Evolutionary conservation across 331 rosid species (phyloP).

Genomic region (Malus hybrid): DNA sequence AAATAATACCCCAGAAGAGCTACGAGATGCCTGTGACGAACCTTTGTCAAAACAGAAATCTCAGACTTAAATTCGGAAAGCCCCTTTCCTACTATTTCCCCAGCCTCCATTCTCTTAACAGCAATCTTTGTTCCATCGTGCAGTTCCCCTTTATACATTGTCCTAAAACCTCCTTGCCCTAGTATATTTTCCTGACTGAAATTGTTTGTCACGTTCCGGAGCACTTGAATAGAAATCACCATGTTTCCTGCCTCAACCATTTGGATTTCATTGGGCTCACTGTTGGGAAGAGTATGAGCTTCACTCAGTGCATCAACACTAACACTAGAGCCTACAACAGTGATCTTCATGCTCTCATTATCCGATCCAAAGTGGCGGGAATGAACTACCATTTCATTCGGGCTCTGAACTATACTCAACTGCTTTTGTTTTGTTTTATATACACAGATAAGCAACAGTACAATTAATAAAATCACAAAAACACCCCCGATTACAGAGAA

Average conservation of each 20-base stretch:
- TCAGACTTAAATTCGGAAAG: slow-evolving; percentile 28
- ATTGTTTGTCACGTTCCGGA: slow-evolving; percentile 26
- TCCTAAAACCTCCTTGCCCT: slow-evolving; percentile 31
- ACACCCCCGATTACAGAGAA: slow-evolving; percentile 30
- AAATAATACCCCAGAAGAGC: slow-evolving; percentile 33
- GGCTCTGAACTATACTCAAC: slow-evolving; percentile 26
- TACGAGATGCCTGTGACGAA: slow-evolving; percentile 34
- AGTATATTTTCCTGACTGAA: slow-evolving; percentile 28
- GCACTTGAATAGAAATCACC: slow-evolving; percentile 35
- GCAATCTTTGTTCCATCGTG: slow-evolving; percentile 39
- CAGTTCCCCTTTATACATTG: slow-evolving; percentile 32
- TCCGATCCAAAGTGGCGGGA: slow-evolving; percentile 41
- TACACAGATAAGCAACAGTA: slow-evolving; percentile 13
- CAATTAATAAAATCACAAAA: slow-evolving; percentile 25
- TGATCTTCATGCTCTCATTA: slow-evolving; percentile 37
- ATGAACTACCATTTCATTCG: slow-evolving; percentile 26
- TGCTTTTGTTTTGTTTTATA: slow-evolving; percentile 16
- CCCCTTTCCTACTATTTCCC: slow-evolving; percentile 27
- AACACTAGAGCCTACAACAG: slow-evolving; percentile 30
- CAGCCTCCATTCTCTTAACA: slow-evolving; percentile 34
- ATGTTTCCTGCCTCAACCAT: slow-evolving; percentile 32
- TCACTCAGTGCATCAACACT: slow-evolving; percentile 25
- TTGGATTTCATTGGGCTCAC: slow-evolving; percentile 24
- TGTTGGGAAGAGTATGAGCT: slow-evolving; percentile 18
- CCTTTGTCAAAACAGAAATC: slow-evolving; percentile 32